phyloP scores from a whole-genome alignment of 148 eudicot species.

The Oxyria digyna region DNA sequence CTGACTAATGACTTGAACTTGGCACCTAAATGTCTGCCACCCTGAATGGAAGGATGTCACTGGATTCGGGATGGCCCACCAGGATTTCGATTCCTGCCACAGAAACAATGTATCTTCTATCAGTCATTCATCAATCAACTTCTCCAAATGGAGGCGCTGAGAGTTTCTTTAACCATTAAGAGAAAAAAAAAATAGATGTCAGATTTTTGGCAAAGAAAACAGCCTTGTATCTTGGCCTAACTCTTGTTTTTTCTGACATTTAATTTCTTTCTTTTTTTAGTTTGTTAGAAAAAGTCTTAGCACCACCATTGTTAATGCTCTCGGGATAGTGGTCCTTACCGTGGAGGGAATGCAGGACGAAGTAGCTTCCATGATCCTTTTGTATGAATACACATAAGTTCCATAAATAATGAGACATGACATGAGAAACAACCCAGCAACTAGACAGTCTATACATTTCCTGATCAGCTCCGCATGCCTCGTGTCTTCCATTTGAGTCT shows the following conservation, averaged over 20 bases:
- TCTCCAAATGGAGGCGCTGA: neutral
- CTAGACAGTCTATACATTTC: constrained; percentile 68
- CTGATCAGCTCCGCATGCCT: constrained; percentile 58
- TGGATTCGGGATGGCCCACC: constrained; percentile 73
- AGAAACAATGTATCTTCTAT: neutral
- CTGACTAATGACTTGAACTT: constrained; percentile 54
- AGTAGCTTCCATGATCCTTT: constrained; percentile 62
- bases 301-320: too few species aligned
- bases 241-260: too few species aligned
- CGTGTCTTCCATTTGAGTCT: constrained; percentile 57
- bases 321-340: constrained; percentile 26
- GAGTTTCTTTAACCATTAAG: too few species aligned
- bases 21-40: constrained; percentile 43
- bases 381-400: constrained; percentile 54
- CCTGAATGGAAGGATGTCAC: constrained; percentile 59
- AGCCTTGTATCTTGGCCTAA: too few species aligned
- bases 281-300: neutral
- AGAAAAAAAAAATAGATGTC: too few species aligned
- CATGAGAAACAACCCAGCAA: constrained; percentile 73
- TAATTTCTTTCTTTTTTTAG: neutral
- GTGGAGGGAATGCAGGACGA: constrained; percentile 43
- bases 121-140: neutral
- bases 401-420: constrained; percentile 51
- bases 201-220: too few species aligned
- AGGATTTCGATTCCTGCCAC: constrained; percentile 56